Base-by-base conservation (phyloP, 768 basidiomycete species). In the Fomitopsis serialis region DNA sequence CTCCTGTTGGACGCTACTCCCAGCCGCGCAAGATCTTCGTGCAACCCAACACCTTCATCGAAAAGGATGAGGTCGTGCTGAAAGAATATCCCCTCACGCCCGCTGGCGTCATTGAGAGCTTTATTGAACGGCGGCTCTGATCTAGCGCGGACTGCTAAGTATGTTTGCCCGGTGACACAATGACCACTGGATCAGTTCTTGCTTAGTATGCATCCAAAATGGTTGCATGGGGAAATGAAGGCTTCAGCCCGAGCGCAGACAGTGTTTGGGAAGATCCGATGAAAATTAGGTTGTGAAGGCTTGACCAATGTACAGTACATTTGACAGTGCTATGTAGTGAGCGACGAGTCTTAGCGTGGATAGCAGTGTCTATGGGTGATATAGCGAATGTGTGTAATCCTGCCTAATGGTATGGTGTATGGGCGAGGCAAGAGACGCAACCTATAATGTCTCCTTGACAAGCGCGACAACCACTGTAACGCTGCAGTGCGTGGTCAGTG, bases 11-110 rank as follows among this genome's bases (percentile, higher is more conserved):
- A 49, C 40, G 19, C 32, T 32, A 17, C 37, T 49, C 52, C 50
- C 58, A 92, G 85, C 87, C 92, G 17, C 82, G 92, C 54, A 93
- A 91, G 68, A 77, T 91, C 17, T 87, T 93, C 68, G 84, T 90
- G 2, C 92, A 91, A 67, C 87, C 89, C 2, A 92, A 87, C 62
- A 90, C 90, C 13, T 72, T 84, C 59, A 59, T 92, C 45, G 78
- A 78, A 49, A 71, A 82, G 58, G 84, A 73, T 24, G 80, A 89
- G 60, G 87, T 90, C 24, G 72, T 82, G 50, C 70, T 95, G 55
- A 89, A 82, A 66, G 90, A 93, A 62, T 92, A 92, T 64, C 81
- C 87, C 9, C 69, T 88, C 52, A 89, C 84, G 0, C 62, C 79
- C 1, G 83, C 77, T 21, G 92, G 92, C 29, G 75, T 84, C 32